Percentiles rank a stretch among this genome's conserved stretches.
Evolutionary conservation across 2,329 filamentous ascomycete genomes (phyloP).

Genomic region (Colletotrichum gloeosporioides): DNA sequence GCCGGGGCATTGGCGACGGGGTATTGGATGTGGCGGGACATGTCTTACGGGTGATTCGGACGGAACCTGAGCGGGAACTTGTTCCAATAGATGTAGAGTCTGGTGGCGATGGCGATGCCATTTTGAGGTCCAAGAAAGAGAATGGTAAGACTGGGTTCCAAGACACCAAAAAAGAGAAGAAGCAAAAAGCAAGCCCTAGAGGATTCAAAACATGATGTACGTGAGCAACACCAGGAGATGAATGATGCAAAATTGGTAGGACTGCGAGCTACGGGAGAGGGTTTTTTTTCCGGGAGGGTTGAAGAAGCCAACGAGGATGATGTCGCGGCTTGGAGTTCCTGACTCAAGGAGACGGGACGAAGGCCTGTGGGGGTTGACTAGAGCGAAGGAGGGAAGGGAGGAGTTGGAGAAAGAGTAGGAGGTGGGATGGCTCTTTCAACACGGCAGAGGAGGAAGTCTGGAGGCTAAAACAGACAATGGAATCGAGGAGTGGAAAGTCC

Average conservation of each 20-base stretch:
- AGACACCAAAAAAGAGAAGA: slow-evolving; percentile 46
- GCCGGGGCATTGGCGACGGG: slow-evolving; percentile 24
- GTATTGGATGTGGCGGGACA: slow-evolving; percentile 40
- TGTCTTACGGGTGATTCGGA: slow-evolving; percentile 42
- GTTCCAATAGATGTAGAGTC: slow-evolving; percentile 33
- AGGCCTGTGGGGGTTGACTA: slow-evolving; percentile 6
- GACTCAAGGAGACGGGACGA: slow-evolving; percentile 16
- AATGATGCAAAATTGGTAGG: slow-evolving; percentile 15
- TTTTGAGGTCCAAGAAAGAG: slow-evolving; percentile 33
- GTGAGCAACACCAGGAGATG: slow-evolving; percentile 23
- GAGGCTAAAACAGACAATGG: neutral
- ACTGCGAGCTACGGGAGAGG: neutral
- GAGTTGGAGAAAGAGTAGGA: neutral
- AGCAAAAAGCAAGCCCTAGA: slow-evolving; percentile 30
- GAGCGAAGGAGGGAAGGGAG: slow-evolving; percentile 18
- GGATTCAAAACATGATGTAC: slow-evolving; percentile 47
- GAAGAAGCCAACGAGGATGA: slow-evolving; percentile 12
- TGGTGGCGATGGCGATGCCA: slow-evolving; percentile 37
- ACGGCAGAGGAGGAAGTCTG: neutral
- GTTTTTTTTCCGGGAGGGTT: neutral
- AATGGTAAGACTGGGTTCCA: slow-evolving; percentile 42
- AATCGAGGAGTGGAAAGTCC: neutral
- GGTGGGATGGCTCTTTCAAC: slow-evolving; percentile 15
- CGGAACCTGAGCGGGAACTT: slow-evolving; percentile 39
- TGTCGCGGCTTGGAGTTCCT: slow-evolving; percentile 5